Conservation (phyloP, 441 rosid species). For the Bruguiera hainesii region DNA sequence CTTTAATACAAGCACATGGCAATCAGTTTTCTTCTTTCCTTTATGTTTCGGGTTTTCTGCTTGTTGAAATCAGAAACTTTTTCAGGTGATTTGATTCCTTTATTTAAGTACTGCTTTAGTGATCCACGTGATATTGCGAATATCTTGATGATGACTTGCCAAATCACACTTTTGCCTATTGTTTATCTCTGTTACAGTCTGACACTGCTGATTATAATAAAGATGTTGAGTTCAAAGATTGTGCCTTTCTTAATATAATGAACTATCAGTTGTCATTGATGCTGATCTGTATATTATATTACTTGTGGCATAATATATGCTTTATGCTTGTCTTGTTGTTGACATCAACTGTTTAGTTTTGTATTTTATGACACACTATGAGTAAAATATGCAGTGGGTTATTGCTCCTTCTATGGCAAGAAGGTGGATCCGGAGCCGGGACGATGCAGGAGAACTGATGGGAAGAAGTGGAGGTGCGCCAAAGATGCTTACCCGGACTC, state of each 20-base stretch:
- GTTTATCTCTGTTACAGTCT: constrained; percentile 16
- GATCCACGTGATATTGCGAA: constrained; percentile 26
- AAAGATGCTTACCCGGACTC: constrained; percentile 72
- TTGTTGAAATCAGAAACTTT: constrained; percentile 21
- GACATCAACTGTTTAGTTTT: constrained; percentile 8
- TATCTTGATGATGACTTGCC: constrained; percentile 22
- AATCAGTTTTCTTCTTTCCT: neutral
- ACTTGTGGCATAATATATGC: neutral
- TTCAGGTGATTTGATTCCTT: constrained; percentile 22
- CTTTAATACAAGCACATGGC: constrained; percentile 14
- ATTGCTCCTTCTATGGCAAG: constrained; percentile 54
- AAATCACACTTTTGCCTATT: constrained; percentile 10
- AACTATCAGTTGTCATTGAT: constrained; percentile 3
- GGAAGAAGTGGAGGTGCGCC: constrained; percentile 70
- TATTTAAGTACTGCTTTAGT: constrained; percentile 16
- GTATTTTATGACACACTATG: constrained; percentile 10
- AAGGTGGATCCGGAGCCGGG: constrained; percentile 68
- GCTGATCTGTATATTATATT: constrained; percentile 12
- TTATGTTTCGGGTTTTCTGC: constrained; percentile 2
- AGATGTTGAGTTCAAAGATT: neutral
- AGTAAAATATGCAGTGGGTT: constrained; percentile 43
- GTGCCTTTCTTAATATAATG: constrained; percentile 11
- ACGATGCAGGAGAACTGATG: constrained; percentile 61
- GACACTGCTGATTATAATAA: neutral
- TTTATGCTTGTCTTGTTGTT: constrained; percentile 5